Evolutionary conservation across 495 filamentous ascomycete species (phyloP), one percentile per base, ranked within the genome.

Genomic region (Friedmanniomyces endolithicus): DNA sequence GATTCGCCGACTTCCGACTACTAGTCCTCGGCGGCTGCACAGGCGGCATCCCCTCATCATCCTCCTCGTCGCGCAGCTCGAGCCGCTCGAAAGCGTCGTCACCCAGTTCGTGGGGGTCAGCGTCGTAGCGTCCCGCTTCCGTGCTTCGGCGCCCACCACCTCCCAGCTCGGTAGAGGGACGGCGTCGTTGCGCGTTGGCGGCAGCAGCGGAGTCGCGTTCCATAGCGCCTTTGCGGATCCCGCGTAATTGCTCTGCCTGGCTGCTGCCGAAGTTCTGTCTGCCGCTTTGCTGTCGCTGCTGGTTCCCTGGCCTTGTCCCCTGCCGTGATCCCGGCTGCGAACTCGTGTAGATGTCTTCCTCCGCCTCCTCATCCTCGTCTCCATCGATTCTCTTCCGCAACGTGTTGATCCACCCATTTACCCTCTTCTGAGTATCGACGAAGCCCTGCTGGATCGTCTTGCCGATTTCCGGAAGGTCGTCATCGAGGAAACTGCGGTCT

Each of bases 371-470:
- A 52, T 14, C 37, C 27, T 31, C 27, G 4, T 31, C 27, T 9
- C 90, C 89, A 65, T 97, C 90, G 17, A 97, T 78, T 66, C 78
- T 82, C 77, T 95, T 96, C 70, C 86, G 92, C 52, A 98, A 70
- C 59, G 82, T 87, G 41, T 79, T 83, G 46, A 98, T 84, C 90
- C 90, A 97, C 44, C 79, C 75, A 71, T 94, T 97, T 64, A 98
- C 86, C 65, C 84, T 95, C 11, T 77, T 78, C 72, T 97, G 92
- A 22, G 92, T 98, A 58, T 97, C 88, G 34, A 92, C 53, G 70
- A 98, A 97, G 1, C 92, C 92, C 71, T 97, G 94, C 62, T 82
- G 85, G 59, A 98, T 79, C 58, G 94, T 96, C 64, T 94, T 87
- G 56, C 82, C 84, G 66, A 98, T 96, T 44, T 89, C 82, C 2